Conservation (phyloP, 495 filamentous ascomycete genomes). For the Daldinia childiae region DNA sequence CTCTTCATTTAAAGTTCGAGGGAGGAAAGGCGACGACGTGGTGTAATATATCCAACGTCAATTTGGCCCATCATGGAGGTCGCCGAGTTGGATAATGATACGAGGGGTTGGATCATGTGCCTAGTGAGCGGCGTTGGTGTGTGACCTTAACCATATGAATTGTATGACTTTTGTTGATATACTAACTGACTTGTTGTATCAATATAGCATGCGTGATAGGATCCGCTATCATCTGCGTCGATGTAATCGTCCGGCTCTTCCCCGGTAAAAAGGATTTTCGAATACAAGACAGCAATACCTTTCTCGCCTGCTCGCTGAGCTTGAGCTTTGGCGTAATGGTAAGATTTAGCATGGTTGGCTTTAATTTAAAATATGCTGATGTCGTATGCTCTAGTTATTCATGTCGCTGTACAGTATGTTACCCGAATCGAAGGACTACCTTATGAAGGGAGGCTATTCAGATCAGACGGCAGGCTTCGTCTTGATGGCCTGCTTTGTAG, state of each 20-base stretch:
- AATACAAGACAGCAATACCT: slow-evolving; percentile 87
- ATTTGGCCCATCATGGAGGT: slow-evolving; percentile 47
- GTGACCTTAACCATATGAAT: slow-evolving; percentile 36
- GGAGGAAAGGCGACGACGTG: slow-evolving; percentile 21
- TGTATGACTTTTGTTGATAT: slow-evolving; percentile 13
- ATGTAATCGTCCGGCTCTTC: slow-evolving; percentile 75
- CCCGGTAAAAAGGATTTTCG: slow-evolving; percentile 79
- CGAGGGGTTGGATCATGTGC: slow-evolving; percentile 93
- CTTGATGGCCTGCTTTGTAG: slow-evolving; percentile 80
- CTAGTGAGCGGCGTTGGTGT: slow-evolving; percentile 79
- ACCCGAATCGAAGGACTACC: slow-evolving; percentile 80
- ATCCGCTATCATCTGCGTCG: slow-evolving; percentile 86
- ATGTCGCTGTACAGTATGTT: slow-evolving; percentile 95
- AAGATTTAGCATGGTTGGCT: slow-evolving; percentile 38
- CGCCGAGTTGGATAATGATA: slow-evolving; percentile 74
- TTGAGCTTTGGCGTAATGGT: slow-evolving; percentile 99
- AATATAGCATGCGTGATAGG: slow-evolving; percentile 80
- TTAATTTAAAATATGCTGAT: slow-evolving; percentile 22
- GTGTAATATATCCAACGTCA: slow-evolving; percentile 21
- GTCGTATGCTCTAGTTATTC: slow-evolving; percentile 71
- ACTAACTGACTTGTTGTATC: slow-evolving; percentile 9
- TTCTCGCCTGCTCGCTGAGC: slow-evolving; percentile 87
- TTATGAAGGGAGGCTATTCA: slow-evolving; percentile 71
- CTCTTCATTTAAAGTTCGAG: slow-evolving; percentile 10
- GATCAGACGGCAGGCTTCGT: slow-evolving; percentile 73